phyloP scores from a whole-genome alignment of 345 rosid genomes.

The Rhizophora mangle region DNA sequence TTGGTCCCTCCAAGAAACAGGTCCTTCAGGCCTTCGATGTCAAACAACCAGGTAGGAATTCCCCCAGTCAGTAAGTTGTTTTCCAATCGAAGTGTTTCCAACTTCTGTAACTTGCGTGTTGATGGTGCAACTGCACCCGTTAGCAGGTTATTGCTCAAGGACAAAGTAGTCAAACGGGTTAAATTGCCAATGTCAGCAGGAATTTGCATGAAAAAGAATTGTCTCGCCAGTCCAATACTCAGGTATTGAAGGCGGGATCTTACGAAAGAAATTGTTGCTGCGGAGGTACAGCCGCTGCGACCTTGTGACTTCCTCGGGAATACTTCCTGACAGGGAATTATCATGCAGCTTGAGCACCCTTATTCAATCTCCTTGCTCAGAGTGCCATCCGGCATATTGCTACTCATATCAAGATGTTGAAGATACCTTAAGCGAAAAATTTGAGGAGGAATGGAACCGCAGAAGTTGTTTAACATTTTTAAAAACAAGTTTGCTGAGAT shows the following conservation, averaged over 20 bases:
- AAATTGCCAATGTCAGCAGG: slow-evolving; percentile 30
- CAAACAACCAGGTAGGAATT: slow-evolving; percentile 45
- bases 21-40: slow-evolving; percentile 23
- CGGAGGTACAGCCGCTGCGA: slow-evolving; percentile 21
- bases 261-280: slow-evolving; percentile 17
- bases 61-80: slow-evolving; percentile 31
- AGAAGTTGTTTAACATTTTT: slow-evolving; percentile 25
- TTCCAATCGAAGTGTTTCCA: slow-evolving; percentile 29
- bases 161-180: slow-evolving; percentile 21
- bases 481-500: slow-evolving; percentile 28
- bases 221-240: slow-evolving; percentile 23
- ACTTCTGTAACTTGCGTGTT: slow-evolving; percentile 26
- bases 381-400: slow-evolving; percentile 11
- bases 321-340: slow-evolving; percentile 22
- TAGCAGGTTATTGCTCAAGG: slow-evolving; percentile 28
- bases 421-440: slow-evolving; percentile 26
- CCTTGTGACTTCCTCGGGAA: slow-evolving; percentile 17
- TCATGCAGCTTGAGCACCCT: slow-evolving; percentile 21
- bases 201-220: slow-evolving; percentile 28
- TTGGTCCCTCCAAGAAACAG: slow-evolving; percentile 40
- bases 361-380: background rate
- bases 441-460: slow-evolving; percentile 28
- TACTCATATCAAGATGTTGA: slow-evolving; percentile 28
- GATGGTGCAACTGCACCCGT: slow-evolving; percentile 38
- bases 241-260: slow-evolving; percentile 25